Conservation (phyloP, 2,329 filamentous ascomycete species). For the Orbilia ellipsospora region DNA sequence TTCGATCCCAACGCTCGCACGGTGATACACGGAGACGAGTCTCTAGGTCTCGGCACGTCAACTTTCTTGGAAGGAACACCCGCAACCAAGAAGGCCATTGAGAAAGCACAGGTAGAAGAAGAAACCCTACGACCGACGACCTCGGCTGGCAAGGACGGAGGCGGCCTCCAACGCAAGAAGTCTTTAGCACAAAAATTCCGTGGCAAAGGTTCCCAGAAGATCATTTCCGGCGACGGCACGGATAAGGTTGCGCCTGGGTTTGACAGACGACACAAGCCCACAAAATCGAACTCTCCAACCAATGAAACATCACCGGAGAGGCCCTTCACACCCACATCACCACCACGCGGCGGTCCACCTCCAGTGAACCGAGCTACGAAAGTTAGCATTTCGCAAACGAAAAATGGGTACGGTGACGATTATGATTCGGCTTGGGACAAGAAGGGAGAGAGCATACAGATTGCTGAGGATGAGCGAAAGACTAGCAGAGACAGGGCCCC, state of each 20-base stretch:
- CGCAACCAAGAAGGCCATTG: slow-evolving; percentile 78
- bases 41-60: slow-evolving; percentile 85
- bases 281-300: slow-evolving; percentile 56
- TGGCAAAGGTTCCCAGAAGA: slow-evolving; percentile 63
- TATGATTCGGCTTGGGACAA: slow-evolving; percentile 75
- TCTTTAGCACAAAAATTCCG: slow-evolving; percentile 92
- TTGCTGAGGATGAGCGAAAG: slow-evolving; percentile 63
- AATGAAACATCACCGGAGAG: slow-evolving; percentile 56
- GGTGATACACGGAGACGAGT: slow-evolving; percentile 83
- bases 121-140: slow-evolving; percentile 60
- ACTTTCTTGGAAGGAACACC: slow-evolving; percentile 96
- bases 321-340: slow-evolving; percentile 58
- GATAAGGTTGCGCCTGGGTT: slow-evolving; percentile 48
- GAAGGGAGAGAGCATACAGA: slow-evolving; percentile 70
- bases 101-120: slow-evolving; percentile 66
- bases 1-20: slow-evolving; percentile 71
- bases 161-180: slow-evolving; percentile 86
- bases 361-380: slow-evolving; percentile 61
- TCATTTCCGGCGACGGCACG: slow-evolving; percentile 19
- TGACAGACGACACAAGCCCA: slow-evolving; percentile 55
- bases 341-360: slow-evolving; percentile 59
- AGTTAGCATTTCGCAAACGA: slow-evolving; percentile 64
- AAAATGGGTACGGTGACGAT: slow-evolving; percentile 86
- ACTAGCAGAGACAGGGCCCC: slow-evolving; percentile 59
- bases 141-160: slow-evolving; percentile 60